phyloP scores from a whole-genome alignment of 768 basidiomycete species.

The Auriculariales sp. region DNA sequence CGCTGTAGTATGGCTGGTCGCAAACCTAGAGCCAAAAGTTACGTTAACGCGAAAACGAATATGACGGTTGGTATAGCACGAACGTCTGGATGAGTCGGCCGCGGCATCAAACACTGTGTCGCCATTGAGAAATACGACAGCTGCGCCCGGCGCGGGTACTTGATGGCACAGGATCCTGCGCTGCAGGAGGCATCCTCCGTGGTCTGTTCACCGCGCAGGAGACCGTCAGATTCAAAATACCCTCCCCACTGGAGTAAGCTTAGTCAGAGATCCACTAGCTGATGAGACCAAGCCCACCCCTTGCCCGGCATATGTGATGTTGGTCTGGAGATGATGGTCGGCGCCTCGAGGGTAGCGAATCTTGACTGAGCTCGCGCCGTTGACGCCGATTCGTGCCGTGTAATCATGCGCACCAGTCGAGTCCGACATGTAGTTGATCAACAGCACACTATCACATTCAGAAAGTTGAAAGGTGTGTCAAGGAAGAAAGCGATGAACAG shows the following conservation, averaged over 20 bases:
- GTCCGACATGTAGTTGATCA: conserved; percentile 66
- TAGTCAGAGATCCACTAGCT: conserved; percentile 3
- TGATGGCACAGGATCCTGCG: conserved; percentile 39
- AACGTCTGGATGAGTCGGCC: conserved; percentile 3
- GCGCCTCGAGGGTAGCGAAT: conserved; percentile 11
- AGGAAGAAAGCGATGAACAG: too few species aligned
- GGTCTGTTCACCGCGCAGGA: conserved; percentile 37
- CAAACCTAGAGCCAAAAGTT: neutral
- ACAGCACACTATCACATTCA: too few species aligned
- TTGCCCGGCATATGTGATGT: conserved; percentile 70
- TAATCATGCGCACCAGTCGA: conserved; percentile 37
- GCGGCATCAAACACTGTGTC: neutral
- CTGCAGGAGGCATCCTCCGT: conserved; percentile 45
- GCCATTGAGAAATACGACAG: conserved; percentile 54
- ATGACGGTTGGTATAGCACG: neutral
- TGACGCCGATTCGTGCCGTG: conserved; percentile 32
- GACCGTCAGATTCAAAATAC: conserved; percentile 52
- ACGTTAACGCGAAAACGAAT: neutral
- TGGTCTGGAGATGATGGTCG: conserved; percentile 11
- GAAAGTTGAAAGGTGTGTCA: too few species aligned
- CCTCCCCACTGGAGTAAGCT: conserved; percentile 32
- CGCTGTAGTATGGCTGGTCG: neutral
- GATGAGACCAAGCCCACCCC: too few species aligned
- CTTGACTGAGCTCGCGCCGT: conserved; percentile 21
- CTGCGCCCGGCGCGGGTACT: conserved; percentile 60